phyloP scores from a whole-genome alignment of 345 rosid species.

The Rhizophora mangle region DNA sequence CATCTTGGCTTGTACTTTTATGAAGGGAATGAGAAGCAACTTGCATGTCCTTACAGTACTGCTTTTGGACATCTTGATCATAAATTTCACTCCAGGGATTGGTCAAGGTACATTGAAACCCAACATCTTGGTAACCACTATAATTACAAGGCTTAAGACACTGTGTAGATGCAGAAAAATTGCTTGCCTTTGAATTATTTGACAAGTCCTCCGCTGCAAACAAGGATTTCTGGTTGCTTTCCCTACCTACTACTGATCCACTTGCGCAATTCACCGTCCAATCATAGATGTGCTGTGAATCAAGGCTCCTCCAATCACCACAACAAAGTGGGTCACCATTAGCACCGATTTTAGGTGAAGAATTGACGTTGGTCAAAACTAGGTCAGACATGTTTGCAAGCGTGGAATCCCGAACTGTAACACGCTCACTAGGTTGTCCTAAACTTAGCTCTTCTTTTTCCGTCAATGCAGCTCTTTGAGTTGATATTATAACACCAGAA shows the following conservation, averaged over 20 bases:
- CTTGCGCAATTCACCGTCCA: conserved; percentile 43
- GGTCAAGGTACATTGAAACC: conserved; percentile 16
- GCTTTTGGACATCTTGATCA: conserved; percentile 24
- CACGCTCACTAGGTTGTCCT: background rate
- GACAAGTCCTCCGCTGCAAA: conserved; percentile 38
- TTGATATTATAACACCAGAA: conserved; percentile 7
- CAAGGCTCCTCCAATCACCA: conserved; percentile 30
- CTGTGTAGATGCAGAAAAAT: conserved; percentile 18
- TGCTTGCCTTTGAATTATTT: conserved; percentile 30
- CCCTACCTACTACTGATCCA: conserved; percentile 33
- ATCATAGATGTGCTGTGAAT: conserved; percentile 31
- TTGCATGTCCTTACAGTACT: conserved; percentile 19
- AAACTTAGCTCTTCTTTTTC: conserved; percentile 16
- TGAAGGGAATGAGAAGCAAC: conserved; percentile 19
- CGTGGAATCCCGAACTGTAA: conserved; percentile 7
- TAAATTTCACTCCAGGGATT: conserved; percentile 29
- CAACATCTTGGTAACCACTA: conserved; percentile 26
- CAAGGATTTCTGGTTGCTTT: conserved; percentile 31
- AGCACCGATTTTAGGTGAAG: conserved; percentile 5
- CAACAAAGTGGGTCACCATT: conserved; percentile 30
- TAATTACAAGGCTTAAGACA: conserved; percentile 19
- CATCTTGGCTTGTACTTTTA: conserved; percentile 29
- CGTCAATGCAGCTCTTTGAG: conserved; percentile 22
- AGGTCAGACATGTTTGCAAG: conserved; percentile 22
- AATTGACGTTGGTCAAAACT: conserved; percentile 15